These are phyloP conservation scores for Podospora conica DNA, from an alignment of 495 filamentous ascomycete genomes.

Conservation along the genomic window DNA sequence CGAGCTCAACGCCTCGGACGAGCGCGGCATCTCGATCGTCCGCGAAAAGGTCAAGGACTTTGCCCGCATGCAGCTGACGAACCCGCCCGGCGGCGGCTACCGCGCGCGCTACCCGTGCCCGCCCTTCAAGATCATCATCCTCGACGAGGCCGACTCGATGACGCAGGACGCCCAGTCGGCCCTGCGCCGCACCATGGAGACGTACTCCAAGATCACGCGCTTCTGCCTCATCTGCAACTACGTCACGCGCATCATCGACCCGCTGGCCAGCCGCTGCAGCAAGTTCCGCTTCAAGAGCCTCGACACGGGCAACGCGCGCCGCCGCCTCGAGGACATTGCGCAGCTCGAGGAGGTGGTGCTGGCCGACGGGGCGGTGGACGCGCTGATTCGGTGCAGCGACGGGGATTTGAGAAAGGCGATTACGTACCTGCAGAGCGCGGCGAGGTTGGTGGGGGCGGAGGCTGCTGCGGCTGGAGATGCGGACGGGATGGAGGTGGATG, in stretches of 20 bases:
- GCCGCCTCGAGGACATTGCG: slow-evolving; percentile 74
- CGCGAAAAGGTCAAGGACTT: slow-evolving; percentile 99
- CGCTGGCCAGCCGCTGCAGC: slow-evolving; percentile 82
- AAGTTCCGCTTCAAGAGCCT: slow-evolving; percentile 98
- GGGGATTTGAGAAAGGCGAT: slow-evolving; percentile 94
- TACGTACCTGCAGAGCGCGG: slow-evolving; percentile 89
- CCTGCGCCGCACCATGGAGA: slow-evolving; percentile 93
- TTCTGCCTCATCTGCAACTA: slow-evolving; percentile 99
- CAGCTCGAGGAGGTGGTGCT: slow-evolving; percentile 63
- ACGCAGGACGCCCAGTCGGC: slow-evolving; percentile 96
- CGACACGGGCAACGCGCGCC: slow-evolving; percentile 72
- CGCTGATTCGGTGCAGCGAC: slow-evolving; percentile 79
- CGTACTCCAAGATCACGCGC: slow-evolving; percentile 88
- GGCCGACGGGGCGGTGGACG: slow-evolving; percentile 72
- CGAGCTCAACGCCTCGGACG: slow-evolving; percentile 97
- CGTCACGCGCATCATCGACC: slow-evolving; percentile 95
- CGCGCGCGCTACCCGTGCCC: slow-evolving; percentile 80
- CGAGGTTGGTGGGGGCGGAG: slow-evolving; percentile 63
- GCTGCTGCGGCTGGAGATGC: slow-evolving; percentile 34
- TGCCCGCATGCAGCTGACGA: slow-evolving; percentile 85
- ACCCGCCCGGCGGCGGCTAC: slow-evolving; percentile 58
- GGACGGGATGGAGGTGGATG: slow-evolving; percentile 53
- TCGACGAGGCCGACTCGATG: slow-evolving; percentile 98
- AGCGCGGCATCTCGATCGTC: slow-evolving; percentile 94
- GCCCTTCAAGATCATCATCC: slow-evolving; percentile 96